These are phyloP conservation scores for Trichocomaceae sp. DNA, from an alignment of 2,329 filamentous ascomycete genomes.

Conservation along the genomic window DNA sequence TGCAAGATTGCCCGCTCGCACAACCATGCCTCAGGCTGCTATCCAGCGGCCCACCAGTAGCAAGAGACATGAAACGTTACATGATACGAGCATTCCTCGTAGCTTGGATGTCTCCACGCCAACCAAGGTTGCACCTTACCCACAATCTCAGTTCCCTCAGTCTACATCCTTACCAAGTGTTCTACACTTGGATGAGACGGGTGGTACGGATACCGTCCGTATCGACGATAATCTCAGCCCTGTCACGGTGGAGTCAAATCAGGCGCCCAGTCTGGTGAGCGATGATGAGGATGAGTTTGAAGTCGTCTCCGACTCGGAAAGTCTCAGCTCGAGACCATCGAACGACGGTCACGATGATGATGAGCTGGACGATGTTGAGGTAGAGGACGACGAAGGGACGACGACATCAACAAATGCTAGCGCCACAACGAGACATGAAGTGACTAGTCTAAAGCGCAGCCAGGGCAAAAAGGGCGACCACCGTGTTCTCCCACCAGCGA, in stretches of 20 bases:
- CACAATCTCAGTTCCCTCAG: conserved; percentile 26
- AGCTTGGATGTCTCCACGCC: conserved; percentile 37
- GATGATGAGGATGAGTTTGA: conserved; percentile 59
- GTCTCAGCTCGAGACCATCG: conserved; percentile 45
- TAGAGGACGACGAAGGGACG: conserved; percentile 41
- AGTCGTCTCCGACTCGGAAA: conserved; percentile 58
- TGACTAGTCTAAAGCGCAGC: conserved; percentile 26
- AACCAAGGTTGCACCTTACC: conserved; percentile 26
- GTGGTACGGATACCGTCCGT: conserved; percentile 44
- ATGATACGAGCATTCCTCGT: conserved; percentile 31
- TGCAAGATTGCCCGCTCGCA: conserved; percentile 50
- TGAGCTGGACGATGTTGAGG: conserved; percentile 36
- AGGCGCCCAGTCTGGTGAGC: conserved; percentile 71
- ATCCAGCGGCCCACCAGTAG: conserved; percentile 50
- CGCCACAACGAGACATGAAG: conserved; percentile 28
- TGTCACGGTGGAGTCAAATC: conserved; percentile 64
- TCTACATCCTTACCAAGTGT: conserved; percentile 29
- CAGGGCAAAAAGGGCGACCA: conserved; percentile 26
- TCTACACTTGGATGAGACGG: conserved; percentile 16
- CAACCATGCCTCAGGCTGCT: conserved; percentile 47
- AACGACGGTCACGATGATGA: conserved; percentile 50
- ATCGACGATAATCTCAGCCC: conserved; percentile 56
- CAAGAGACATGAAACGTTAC: conserved; percentile 46
- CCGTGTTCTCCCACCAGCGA: conserved; percentile 21
- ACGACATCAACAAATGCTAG: conserved; percentile 12